Evolutionary conservation across 371 early-diverging fungal species (phyloP), one percentile per base, ranked within the genome.

Genomic region (Basidiobolus meristosporus): DNA sequence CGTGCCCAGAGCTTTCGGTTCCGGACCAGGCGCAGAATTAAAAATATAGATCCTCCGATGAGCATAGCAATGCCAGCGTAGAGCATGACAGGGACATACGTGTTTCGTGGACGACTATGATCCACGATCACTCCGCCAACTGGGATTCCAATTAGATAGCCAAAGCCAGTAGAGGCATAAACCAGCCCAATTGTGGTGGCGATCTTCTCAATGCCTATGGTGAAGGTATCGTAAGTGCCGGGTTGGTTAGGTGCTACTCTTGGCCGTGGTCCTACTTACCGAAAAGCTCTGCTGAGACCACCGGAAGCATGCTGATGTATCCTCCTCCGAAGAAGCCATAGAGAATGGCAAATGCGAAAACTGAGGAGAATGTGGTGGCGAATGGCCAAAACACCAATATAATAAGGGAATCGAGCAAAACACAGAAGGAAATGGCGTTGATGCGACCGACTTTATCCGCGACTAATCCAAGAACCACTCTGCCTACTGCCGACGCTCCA

Each of bases 261-360:
- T 16, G 34, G 18, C 34, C 5, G n/a, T 14, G 14, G 34, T 14
- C 5, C 34, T 31, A 48, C 2, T 47, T 45, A 1, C 68, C 72
- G 53, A 64, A 72, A 2, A 67, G 49, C n/a, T 65, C 54, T 2
- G 69, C 60, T 28, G 62, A 40, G 2, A 56, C 58, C 18, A 61
- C 56, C 1, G 70, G 62, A 1, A 65, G 42, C 6, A 70, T 40
- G 1, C 59, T 51, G 7, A 63, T 60, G 31, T 63, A 60, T 7
- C 68, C 70, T 7, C 76, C 80, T 16, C 70, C 60, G 38, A 67
- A 60, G 29, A 74, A 44, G 1, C 77, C 77, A 36, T 69, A 76
- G 31, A 67, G 34, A 12, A 72, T 30, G n/a, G 66, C 57, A 42
- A 73, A 73, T 4, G 59, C 45, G 29, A 66, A 39, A 16, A 70